phyloP scores from a whole-genome alignment of 2,329 filamentous ascomycete species.

The Penicillium sp. region DNA sequence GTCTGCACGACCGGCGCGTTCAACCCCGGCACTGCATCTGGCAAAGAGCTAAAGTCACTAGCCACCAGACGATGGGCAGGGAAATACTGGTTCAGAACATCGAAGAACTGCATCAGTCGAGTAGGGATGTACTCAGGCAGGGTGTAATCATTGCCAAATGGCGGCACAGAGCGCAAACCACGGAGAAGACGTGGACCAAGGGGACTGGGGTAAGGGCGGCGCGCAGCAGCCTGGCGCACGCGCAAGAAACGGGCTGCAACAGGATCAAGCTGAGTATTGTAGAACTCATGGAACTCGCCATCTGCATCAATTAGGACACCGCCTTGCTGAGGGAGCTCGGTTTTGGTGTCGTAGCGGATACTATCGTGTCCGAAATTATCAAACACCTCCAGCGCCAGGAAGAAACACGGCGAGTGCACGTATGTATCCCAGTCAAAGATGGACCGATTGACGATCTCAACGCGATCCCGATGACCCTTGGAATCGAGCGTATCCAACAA shows the following conservation, averaged over 20 bases:
- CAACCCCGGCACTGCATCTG: conserved; percentile 73
- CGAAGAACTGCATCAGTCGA: conserved; percentile 92
- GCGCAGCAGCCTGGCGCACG: conserved; percentile 69
- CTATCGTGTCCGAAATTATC: conserved; percentile 97
- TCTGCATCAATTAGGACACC: conserved; percentile 76
- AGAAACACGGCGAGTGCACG: conserved; percentile 92
- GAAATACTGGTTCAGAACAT: conserved; percentile 80
- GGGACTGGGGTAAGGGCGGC: conserved; percentile 41
- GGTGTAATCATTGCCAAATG: conserved; percentile 70
- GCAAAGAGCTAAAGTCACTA: conserved; percentile 83
- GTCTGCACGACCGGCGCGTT: conserved; percentile 97
- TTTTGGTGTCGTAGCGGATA: conserved; percentile 80
- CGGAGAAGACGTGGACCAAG: conserved; percentile 51
- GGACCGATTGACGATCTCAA: conserved; percentile 90
- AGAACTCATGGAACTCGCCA: conserved; percentile 95
- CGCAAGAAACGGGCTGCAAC: conserved; percentile 75
- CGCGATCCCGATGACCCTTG: conserved; percentile 72
- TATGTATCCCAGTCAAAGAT: conserved; percentile 90
- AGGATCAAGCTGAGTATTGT: conserved; percentile 73
- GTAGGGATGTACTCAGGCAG: conserved; percentile 91
- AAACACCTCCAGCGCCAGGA: conserved; percentile 95
- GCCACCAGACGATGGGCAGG: conserved; percentile 82
- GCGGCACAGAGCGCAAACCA: conserved; percentile 58
- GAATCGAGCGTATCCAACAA: conserved; percentile 61
- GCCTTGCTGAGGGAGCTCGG: conserved; percentile 79